Conservation (phyloP, 768 basidiomycete genomes). For the Rhizopogon vesiculosus region DNA sequence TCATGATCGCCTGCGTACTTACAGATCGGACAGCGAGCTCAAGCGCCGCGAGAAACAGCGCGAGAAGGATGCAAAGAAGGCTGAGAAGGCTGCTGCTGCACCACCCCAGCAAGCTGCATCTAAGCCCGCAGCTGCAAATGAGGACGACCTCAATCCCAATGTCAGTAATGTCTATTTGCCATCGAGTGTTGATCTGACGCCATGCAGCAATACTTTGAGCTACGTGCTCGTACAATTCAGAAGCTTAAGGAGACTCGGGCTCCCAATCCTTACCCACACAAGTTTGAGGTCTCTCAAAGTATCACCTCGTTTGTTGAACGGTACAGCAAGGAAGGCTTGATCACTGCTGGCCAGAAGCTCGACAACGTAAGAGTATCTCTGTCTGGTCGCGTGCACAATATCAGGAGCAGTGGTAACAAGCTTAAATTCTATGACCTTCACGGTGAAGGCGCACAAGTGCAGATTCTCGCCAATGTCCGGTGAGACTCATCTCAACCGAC, state of each 20-base stretch:
- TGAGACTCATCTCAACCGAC: slow-evolving; percentile 28
- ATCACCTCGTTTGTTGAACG: slow-evolving; percentile 67
- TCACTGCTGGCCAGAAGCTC: slow-evolving; percentile 63
- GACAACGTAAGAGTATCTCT: slow-evolving; percentile 56
- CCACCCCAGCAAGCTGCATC: slow-evolving; percentile 37
- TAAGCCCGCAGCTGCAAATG: slow-evolving; percentile 41
- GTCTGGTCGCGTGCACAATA: slow-evolving; percentile 90
- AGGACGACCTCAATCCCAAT: slow-evolving; percentile 88
- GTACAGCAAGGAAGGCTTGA: slow-evolving; percentile 71
- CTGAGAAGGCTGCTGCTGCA: slow-evolving; percentile 59
- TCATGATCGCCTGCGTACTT: slow-evolving; percentile 18
- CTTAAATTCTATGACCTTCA: slow-evolving; percentile 93
- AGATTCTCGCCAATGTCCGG: slow-evolving; percentile 91
- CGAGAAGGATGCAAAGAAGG: slow-evolving; percentile 68
- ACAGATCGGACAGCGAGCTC: slow-evolving; percentile 61
- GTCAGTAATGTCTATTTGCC: slow-evolving; percentile 42
- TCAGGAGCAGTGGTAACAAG: slow-evolving; percentile 77
- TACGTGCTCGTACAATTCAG: slow-evolving; percentile 84
- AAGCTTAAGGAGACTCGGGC: slow-evolving; percentile 78
- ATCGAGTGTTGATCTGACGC: too few species aligned
- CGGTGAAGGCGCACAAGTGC: slow-evolving; percentile 88
- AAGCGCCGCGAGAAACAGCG: slow-evolving; percentile 91
- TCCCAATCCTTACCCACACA: slow-evolving; percentile 98
- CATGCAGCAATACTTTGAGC: slow-evolving; percentile 93
- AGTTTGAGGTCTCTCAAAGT: slow-evolving; percentile 86